Evolutionary conservation across 2,329 filamentous ascomycete species (phyloP), one percentile per base, ranked within the genome.

Genomic region (Neocatenulostroma microsporum): DNA sequence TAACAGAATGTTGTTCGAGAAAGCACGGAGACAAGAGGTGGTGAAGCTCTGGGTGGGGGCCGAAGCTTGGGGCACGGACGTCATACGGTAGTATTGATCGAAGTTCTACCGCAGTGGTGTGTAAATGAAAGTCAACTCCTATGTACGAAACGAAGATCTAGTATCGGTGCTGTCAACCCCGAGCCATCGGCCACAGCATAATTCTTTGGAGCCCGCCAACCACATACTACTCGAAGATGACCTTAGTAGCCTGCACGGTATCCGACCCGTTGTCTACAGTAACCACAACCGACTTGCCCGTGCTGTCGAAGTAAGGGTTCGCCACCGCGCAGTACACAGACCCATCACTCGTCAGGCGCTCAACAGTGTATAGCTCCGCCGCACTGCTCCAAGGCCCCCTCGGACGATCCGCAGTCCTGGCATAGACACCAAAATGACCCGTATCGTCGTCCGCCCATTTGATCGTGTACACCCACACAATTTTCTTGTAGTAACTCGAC

Each of bases 381-480:
- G 10, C 27, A 12, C 17, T 9, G 4, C 27, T 29, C 27, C 27
- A 29, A 10, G 27, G 27, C 10, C 27, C 27, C 14, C 17, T 15
- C 27, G 27, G 27, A 12, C 14, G n/a, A 29, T 29, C 27, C 27
- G 27, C 27, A 10, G 27, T 29, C 27, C 27, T 12, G 12, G 27
- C 27, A 12, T 13, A 10, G 10, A 29, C 17, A 10, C 12, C 27
- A 29, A 13, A 15, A 15, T 11, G 12, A 11, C 27, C 27, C 10
- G 10, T 11, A 9, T 11, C 27, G 27, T 15, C 17, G 14, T 29
- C 27, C 27, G 27, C 27, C 10, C n/a, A 29, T 3, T 12, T 9
- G 11, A 15, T 29, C 11, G 27, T 29, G 27, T 29, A 29, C 10
- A 29, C 27, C 27, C 27, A 29, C 12, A 29, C 9, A 15, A 29